phyloP scores from a whole-genome alignment of 225 moss, liverwort and hornwort genomes.

The Bryum argenteum region DNA sequence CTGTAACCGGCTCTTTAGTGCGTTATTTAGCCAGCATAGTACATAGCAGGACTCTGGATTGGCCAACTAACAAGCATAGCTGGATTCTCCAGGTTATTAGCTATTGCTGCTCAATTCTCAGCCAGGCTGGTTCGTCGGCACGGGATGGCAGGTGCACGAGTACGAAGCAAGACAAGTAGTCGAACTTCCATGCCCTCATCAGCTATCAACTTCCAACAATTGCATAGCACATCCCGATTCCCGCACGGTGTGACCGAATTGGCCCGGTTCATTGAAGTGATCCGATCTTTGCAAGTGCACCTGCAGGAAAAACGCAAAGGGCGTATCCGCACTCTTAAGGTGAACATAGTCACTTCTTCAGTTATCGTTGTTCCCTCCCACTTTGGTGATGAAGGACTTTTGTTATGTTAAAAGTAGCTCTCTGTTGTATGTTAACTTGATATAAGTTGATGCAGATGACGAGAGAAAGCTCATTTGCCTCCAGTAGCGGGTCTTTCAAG shows the following conservation, averaged over 20 bases:
- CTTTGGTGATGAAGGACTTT: slow-evolving; percentile 13
- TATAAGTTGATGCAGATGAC: slow-evolving; percentile 28
- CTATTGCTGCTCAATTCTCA: slow-evolving; percentile 64
- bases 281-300: slow-evolving; percentile 65
- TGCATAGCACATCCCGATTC: slow-evolving; percentile 39
- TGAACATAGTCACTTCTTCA: slow-evolving; percentile 9
- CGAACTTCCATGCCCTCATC: slow-evolving; percentile 5
- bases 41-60: slow-evolving; percentile 11
- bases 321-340: slow-evolving; percentile 50
- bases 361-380: background rate
- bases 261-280: slow-evolving; percentile 72
- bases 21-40: background rate
- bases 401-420: slow-evolving; percentile 1
- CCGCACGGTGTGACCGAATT: slow-evolving; percentile 56
- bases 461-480: slow-evolving; percentile 32
- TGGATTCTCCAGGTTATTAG: slow-evolving; percentile 52
- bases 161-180: background rate
- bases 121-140: slow-evolving; percentile 66
- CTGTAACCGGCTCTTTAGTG: background rate
- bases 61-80: slow-evolving; percentile 1
- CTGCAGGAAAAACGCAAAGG: slow-evolving; percentile 65
- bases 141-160: slow-evolving; percentile 39
- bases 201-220: background rate
- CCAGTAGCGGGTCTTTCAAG: slow-evolving; percentile 32
- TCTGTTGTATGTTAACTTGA: slow-evolving; percentile 2